A percentile compares a stretch with the other conserved stretches of the same genome.
Evolutionary conservation across 257 asterid genomes (phyloP).

Genomic region (Eucommia ulmoides): DNA sequence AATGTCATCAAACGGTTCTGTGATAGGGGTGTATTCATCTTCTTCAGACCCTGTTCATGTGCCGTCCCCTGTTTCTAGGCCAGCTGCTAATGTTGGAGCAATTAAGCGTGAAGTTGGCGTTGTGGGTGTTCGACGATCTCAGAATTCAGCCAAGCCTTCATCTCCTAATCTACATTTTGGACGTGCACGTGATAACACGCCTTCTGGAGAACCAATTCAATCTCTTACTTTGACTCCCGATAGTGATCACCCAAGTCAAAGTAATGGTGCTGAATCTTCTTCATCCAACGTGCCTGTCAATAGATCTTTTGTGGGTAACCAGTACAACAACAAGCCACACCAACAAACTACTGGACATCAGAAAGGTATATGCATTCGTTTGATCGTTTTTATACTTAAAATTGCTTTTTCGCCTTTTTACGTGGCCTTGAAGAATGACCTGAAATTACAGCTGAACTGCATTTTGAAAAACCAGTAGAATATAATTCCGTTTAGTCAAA

Average conservation of each 20-base stretch:
- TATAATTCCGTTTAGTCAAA: too few relatives aligned
- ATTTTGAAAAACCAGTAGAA: too few relatives aligned
- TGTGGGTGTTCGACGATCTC: constrained; percentile 81
- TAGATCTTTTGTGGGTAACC: constrained; percentile 48
- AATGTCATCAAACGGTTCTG: constrained; percentile 4
- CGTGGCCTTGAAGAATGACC: too few relatives aligned
- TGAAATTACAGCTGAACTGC: too few relatives aligned
- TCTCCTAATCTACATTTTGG: constrained; percentile 33
- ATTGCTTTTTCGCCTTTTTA: too few relatives aligned
- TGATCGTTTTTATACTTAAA: too few relatives aligned
- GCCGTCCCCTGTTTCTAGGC: constrained; percentile 83
- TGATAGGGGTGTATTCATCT: constrained; percentile 43
- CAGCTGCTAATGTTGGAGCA: constrained; percentile 80
- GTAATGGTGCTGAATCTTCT: constrained; percentile 33
- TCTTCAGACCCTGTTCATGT: constrained; percentile 94
- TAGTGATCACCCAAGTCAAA: constrained; percentile 39
- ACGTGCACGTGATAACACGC: constrained; percentile 30
- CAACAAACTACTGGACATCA: constrained; percentile 66
- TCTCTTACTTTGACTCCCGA: constrained; percentile 29
- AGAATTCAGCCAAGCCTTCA: constrained; percentile 28
- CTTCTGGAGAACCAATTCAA: constrained; percentile 37
- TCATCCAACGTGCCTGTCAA: constrained; percentile 22
- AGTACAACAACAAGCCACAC: constrained; percentile 45
- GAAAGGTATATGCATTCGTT: constrained; percentile 72
- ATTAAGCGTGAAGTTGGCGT: constrained; percentile 91